Evolutionary conservation across 345 rosid genomes (phyloP).

Genomic region (Eucalyptus regnans): DNA sequence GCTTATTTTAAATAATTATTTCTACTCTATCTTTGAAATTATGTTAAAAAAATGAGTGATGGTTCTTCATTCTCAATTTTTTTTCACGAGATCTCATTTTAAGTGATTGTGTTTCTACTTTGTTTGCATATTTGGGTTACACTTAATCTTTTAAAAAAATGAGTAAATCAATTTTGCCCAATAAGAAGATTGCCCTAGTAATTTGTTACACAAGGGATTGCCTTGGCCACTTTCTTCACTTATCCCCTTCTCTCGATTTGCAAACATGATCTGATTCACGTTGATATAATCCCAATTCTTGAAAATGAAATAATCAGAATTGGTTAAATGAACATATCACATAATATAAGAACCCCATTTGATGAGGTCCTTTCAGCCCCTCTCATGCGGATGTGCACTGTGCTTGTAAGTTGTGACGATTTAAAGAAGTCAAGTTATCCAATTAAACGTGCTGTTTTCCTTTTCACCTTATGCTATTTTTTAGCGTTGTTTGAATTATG

Average conservation of each 20-base stretch:
- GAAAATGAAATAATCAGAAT: not conserved
- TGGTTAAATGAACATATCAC: not conserved
- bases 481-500: not conserved
- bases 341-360: not conserved
- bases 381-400: not conserved
- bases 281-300: not conserved
- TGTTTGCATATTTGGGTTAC: too few relatives aligned
- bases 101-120: too few relatives aligned
- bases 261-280: not conserved
- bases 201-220: not conserved
- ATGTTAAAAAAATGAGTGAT: not conserved
- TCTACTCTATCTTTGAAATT: not conserved
- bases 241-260: not conserved
- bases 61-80: too few relatives aligned
- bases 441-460: not conserved
- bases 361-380: not conserved
- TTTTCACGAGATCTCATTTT: too few relatives aligned
- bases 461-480: not conserved
- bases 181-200: not conserved
- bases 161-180: not conserved
- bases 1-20: not conserved
- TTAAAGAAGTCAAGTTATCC: not conserved
- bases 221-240: not conserved
- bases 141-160: too few relatives aligned
- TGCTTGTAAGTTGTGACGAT: not conserved